Conservation (phyloP, 1,139 yeast genomes). For the Candida sp. region DNA sequence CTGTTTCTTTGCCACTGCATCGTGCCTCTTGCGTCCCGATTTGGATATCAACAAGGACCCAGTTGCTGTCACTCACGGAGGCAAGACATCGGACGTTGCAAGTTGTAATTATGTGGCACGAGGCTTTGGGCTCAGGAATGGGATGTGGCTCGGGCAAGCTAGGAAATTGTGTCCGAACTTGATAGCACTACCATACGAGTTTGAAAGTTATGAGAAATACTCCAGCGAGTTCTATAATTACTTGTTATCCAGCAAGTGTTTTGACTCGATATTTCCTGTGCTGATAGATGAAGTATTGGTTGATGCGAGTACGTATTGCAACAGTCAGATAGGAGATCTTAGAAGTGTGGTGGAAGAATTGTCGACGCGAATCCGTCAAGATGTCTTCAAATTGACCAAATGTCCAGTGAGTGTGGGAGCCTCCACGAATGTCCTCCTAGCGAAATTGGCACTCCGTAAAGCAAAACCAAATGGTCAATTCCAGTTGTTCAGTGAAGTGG, state of each 20-base stretch:
- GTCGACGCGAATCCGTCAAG: conserved; percentile 44
- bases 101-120: conserved; percentile 92
- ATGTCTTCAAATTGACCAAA: conserved; percentile 50
- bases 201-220: conserved; percentile 65
- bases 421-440: conserved; percentile 72
- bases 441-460: conserved; percentile 71
- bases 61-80: conserved; percentile 87
- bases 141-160: conserved; percentile 88
- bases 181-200: conserved; percentile 70
- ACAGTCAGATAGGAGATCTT: conserved; percentile 9
- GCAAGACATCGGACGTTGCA: conserved; percentile 73
- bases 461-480: conserved; percentile 85
- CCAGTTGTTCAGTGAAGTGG: conserved; percentile 33
- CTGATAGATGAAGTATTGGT: conserved; percentile 91
- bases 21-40: conserved; percentile 62
- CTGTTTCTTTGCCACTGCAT: conserved; percentile 91
- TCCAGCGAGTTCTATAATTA: conserved; percentile 54
- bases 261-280: conserved; percentile 78
- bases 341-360: conserved; percentile 26
- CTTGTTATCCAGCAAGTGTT: conserved; percentile 51
- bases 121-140: conserved; percentile 72
- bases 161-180: conserved; percentile 66
- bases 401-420: conserved; percentile 84
- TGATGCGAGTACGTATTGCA: conserved; percentile 56
- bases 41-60: conserved; percentile 64